A percentile compares a stretch with the other conserved stretches of the same genome.
These are phyloP conservation scores for Alternaria burnsii DNA, from an alignment of 2,329 filamentous ascomycete species.

Conservation along the genomic window DNA sequence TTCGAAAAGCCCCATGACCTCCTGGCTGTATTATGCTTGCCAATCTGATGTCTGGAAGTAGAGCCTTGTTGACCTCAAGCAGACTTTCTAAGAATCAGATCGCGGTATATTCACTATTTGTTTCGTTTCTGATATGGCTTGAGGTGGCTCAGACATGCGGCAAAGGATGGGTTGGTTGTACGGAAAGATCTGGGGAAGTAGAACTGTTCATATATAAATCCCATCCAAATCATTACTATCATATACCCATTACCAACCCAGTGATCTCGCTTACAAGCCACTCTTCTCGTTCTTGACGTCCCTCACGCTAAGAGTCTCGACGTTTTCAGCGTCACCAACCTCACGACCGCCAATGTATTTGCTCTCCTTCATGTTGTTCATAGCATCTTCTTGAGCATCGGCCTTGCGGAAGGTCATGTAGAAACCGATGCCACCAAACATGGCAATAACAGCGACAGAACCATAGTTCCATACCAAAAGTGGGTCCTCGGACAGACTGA, in stretches of 20 bases:
- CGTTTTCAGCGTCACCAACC: constrained; percentile 28
- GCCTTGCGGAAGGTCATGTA: constrained; percentile 45
- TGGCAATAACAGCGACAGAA: constrained; percentile 43
- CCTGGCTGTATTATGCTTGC: background rate
- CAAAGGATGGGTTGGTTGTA: background rate
- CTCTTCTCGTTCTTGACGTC: constrained; percentile 37
- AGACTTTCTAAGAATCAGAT: background rate
- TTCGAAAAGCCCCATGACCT: background rate
- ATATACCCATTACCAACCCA: background rate
- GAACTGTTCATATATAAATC: background rate
- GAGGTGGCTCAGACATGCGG: background rate
- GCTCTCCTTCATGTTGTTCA: constrained; percentile 43
- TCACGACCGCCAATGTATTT: constrained; percentile 30
- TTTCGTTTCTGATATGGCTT: no score
- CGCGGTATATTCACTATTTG: no score
- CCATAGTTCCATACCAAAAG: constrained; percentile 46
- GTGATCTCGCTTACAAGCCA: constrained; percentile 1
- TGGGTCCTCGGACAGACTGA: constrained; percentile 43
- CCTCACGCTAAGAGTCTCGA: constrained; percentile 22
- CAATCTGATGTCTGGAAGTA: background rate
- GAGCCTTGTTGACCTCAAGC: background rate
- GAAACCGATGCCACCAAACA: constrained; percentile 43
- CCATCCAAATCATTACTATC: background rate
- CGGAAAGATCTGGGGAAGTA: background rate
- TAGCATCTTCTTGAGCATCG: constrained; percentile 43